phyloP scores from a whole-genome alignment of 164 flowering plant species.

The Sedum album region DNA sequence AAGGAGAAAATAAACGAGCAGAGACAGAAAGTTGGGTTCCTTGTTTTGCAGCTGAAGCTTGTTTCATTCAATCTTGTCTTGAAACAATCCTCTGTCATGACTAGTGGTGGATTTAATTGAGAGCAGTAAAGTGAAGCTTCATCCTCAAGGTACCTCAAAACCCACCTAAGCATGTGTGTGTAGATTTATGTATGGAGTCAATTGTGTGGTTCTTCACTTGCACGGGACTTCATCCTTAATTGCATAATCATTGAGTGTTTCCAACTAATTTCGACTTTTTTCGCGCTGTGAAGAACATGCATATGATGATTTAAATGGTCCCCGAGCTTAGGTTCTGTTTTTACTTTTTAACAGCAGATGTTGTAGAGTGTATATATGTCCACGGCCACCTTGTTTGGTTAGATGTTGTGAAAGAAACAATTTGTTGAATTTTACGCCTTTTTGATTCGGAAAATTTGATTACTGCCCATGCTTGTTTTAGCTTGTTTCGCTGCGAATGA shows the following conservation, averaged over 20 bases:
- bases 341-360: background rate
- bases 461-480: background rate
- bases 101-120: background rate
- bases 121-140: background rate
- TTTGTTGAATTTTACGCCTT: background rate
- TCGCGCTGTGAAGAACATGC: background rate
- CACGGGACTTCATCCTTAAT: slow-evolving; percentile 11
- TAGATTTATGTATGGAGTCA: background rate
- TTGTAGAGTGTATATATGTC: background rate
- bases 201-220: slow-evolving; percentile 6
- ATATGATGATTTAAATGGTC: background rate
- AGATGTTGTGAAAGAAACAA: no score
- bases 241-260: slow-evolving; percentile 4
- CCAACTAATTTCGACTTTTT: slow-evolving; percentile 7
- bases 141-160: background rate
- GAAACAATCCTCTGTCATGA: background rate
- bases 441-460: background rate
- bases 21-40: background rate
- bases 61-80: background rate
- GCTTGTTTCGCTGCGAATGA: no score
- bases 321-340: background rate
- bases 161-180: background rate
- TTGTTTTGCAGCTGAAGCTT: slow-evolving; percentile 1
- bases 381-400: background rate
- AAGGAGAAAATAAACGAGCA: background rate